Evolutionary conservation across 2,329 filamentous ascomycete genomes (phyloP).

Genomic region (Paecilomyces variotii): DNA sequence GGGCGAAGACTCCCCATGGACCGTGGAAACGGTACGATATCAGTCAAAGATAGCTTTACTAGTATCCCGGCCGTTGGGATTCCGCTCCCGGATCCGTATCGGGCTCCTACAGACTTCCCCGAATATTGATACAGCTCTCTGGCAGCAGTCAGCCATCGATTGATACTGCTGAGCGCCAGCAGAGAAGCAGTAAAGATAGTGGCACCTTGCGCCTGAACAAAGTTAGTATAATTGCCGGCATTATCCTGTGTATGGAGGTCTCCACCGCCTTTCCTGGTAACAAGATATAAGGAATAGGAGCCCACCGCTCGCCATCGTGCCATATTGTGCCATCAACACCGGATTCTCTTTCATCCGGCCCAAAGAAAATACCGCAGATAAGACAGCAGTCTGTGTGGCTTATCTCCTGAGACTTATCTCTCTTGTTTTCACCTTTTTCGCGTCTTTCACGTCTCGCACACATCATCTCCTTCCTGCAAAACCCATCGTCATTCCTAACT

Average conservation of each 20-base stretch:
- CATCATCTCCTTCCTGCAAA: background rate
- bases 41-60: background rate
- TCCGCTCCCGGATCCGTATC: background rate
- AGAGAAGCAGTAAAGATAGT: background rate
- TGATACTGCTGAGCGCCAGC: background rate
- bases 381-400: background rate
- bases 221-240: background rate
- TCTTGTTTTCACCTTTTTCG: background rate
- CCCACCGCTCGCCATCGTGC: background rate
- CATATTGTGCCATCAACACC: background rate
- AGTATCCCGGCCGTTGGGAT: background rate
- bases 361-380: background rate
- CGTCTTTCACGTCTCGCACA: background rate
- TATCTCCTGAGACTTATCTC: background rate
- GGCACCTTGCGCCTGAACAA: background rate
- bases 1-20: background rate
- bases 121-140: background rate
- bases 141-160: background rate
- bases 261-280: constrained; percentile 1
- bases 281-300: background rate
- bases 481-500: background rate
- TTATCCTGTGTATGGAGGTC: background rate
- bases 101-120: background rate
- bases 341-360: background rate
- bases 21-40: background rate